Conservation (phyloP, 306 rosid genomes). For the Inga laurina region DNA sequence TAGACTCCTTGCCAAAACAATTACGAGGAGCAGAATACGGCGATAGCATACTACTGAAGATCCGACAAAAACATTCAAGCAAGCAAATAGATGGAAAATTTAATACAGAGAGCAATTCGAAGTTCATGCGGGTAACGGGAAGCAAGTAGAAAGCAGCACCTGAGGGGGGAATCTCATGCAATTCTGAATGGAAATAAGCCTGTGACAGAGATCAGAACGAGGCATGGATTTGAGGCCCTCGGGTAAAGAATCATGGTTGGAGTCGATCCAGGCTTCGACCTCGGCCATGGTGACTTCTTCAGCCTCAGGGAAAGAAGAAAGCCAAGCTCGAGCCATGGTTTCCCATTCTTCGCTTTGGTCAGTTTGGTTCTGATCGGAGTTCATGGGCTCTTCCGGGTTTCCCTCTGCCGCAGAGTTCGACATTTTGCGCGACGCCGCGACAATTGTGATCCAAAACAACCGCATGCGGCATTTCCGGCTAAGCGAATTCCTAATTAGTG, state of each 20-base stretch:
- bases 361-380: conserved; percentile 37
- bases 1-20: background rate
- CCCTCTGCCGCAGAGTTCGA: conserved; percentile 38
- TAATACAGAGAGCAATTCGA: background rate
- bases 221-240: conserved; percentile 85
- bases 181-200: conserved; percentile 83
- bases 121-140: background rate
- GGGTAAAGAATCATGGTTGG: conserved; percentile 70
- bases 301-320: conserved; percentile 74
- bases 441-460: background rate
- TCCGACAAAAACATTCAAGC: background rate
- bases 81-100: background rate
- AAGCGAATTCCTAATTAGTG: background rate
- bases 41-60: background rate
- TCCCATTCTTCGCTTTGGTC: conserved; percentile 78
- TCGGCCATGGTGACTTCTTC: conserved; percentile 77
- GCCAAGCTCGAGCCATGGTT: conserved; percentile 97
- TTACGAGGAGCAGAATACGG: background rate
- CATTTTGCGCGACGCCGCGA: conserved; percentile 42
- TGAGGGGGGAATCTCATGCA: conserved; percentile 67
- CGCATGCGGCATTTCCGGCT: conserved; percentile 10
- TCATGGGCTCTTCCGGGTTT: conserved; percentile 34
- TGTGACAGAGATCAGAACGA: conserved; percentile 72
- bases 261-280: conserved; percentile 90
- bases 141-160: conserved; percentile 27